A percentile compares a stretch with the other conserved stretches of the same genome.
Evolutionary conservation across 139 green algal species (phyloP).

Genomic region (Penium margaritaceum): DNA sequence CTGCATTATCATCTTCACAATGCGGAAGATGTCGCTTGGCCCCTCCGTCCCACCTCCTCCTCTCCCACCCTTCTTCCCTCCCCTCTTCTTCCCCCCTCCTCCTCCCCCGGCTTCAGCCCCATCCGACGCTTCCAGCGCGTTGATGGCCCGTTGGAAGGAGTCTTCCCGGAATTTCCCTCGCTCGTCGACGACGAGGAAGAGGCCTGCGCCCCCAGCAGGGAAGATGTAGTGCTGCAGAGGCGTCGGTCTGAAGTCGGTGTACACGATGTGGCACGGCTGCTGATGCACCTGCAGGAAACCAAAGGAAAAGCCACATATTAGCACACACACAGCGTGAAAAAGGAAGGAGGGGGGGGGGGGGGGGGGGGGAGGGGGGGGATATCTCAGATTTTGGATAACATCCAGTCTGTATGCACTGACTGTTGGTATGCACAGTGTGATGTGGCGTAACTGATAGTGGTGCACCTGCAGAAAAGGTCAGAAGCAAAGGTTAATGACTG

Average conservation of each 20-base stretch:
- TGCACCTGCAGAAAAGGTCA: too few relatives aligned
- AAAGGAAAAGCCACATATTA: too few relatives aligned
- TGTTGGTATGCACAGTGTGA: too few relatives aligned
- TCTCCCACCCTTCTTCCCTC: background rate
- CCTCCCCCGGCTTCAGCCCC: constrained; percentile 26
- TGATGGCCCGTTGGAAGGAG: constrained; percentile 61
- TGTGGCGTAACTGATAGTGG: too few relatives aligned
- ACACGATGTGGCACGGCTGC: constrained; percentile 66
- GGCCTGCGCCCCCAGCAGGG: constrained; percentile 55
- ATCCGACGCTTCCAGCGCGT: constrained; percentile 47
- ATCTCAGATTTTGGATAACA: too few relatives aligned
- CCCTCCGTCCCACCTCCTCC: background rate
- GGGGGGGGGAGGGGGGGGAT: too few relatives aligned
- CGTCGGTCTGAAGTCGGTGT: constrained; percentile 75
- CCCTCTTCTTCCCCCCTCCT: background rate
- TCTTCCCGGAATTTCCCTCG: constrained; percentile 57
- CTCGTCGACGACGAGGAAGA: constrained; percentile 67
- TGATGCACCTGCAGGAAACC: constrained; percentile 47
- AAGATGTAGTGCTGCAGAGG: constrained; percentile 70
- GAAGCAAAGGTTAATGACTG: too few relatives aligned
- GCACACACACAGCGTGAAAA: too few relatives aligned
- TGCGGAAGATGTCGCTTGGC: constrained; percentile 74
- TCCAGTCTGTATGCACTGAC: too few relatives aligned
- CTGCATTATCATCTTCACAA: constrained; percentile 81
- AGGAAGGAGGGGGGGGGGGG: too few relatives aligned